These are phyloP conservation scores for Russula olivacea DNA, from an alignment of 768 basidiomycete genomes.

Conservation along the genomic window DNA sequence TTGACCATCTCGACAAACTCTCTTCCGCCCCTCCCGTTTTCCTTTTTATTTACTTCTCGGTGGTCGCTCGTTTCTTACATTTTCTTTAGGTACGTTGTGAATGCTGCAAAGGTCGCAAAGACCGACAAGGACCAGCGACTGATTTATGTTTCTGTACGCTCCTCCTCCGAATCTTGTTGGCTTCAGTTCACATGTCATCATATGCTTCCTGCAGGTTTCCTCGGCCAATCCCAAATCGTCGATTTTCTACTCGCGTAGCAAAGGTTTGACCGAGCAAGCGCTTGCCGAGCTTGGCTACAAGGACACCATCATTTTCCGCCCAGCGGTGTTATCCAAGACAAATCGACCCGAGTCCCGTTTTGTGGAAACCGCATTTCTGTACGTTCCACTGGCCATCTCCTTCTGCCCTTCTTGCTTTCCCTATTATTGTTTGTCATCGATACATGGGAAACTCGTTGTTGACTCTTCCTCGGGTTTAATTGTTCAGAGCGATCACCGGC, in stretches of 20 bases:
- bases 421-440: neutral
- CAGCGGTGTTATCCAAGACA: conserved; percentile 39
- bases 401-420: neutral
- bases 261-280: conserved; percentile 67
- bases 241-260: conserved; percentile 56
- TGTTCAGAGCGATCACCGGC: neutral
- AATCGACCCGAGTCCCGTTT: neutral
- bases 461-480: neutral
- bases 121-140: conserved; percentile 47
- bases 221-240: conserved; percentile 46
- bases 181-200: neutral
- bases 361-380: neutral
- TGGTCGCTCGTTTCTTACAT: neutral
- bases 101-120: conserved; percentile 57
- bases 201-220: conserved; percentile 34
- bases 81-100: conserved; percentile 57
- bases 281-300: conserved; percentile 62
- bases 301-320: conserved; percentile 67
- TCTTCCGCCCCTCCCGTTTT: neutral
- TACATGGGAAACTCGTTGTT: neutral
- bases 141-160: conserved; percentile 62
- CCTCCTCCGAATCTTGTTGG: no score
- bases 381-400: neutral
- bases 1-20: neutral
- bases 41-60: neutral